phyloP scores from a whole-genome alignment of 257 asterid species.

The Solanum chilense region DNA sequence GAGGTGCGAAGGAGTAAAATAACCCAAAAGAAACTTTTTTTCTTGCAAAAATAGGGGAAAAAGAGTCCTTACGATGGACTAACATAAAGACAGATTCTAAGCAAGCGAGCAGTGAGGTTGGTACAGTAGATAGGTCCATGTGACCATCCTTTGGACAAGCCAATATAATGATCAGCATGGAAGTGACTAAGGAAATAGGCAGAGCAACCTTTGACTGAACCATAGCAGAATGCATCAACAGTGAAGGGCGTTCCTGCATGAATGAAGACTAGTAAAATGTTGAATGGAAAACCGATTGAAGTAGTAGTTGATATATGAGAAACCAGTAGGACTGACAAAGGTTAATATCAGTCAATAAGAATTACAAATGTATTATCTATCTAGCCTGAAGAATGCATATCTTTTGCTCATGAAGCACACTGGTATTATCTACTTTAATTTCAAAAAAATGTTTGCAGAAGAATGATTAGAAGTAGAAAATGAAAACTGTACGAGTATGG shows the following conservation, averaged over 20 bases:
- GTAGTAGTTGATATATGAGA: neutral
- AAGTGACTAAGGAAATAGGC: conserved; percentile 15
- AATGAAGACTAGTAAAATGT: neutral
- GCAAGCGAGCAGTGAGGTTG: conserved; percentile 15
- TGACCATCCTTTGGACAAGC: conserved; percentile 14
- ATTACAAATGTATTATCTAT: no score
- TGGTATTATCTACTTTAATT: no score
- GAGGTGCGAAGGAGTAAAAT: neutral
- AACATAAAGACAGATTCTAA: conserved; percentile 11
- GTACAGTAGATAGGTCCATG: conserved; percentile 20
- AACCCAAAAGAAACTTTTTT: neutral
- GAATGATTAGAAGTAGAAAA: neutral
- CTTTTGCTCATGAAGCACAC: no score
- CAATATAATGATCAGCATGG: conserved; percentile 20
- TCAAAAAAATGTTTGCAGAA: neutral
- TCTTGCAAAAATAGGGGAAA: neutral
- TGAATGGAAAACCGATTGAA: neutral
- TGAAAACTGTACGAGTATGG: neutral
- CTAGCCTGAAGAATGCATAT: no score
- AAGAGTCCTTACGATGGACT: conserved; percentile 3
- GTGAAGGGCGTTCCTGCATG: conserved; percentile 16
- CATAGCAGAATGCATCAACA: conserved; percentile 20
- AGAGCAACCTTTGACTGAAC: conserved; percentile 3
- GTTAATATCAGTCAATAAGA: neutral
- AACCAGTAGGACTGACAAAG: neutral